These are phyloP conservation scores for Flueggea neowawraea DNA, from an alignment of 441 rosid genomes.

Conservation along the genomic window DNA sequence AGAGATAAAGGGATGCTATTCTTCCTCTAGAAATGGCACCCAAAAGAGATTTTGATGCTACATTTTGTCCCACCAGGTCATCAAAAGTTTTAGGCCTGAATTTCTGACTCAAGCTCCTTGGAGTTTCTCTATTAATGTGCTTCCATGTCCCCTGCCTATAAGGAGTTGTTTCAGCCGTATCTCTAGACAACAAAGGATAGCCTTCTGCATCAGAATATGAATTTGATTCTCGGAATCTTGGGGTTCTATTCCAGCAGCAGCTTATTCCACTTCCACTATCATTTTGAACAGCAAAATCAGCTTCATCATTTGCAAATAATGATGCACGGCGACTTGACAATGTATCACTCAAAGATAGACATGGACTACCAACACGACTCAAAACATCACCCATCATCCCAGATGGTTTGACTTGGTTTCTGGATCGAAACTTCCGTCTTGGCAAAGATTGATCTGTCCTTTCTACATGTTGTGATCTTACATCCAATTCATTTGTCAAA, in stretches of 20 bases:
- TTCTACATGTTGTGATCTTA: constrained; percentile 31
- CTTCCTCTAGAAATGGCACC: constrained; percentile 71
- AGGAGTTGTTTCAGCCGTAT: constrained; percentile 23
- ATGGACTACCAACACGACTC: constrained; percentile 53
- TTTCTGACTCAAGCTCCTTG: constrained; percentile 70
- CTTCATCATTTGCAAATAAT: constrained; percentile 47
- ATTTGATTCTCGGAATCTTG: constrained; percentile 57
- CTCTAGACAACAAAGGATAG: constrained; percentile 50
- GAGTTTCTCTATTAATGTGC: constrained; percentile 32
- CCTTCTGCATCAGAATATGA: constrained; percentile 68
- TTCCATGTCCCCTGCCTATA: constrained; percentile 30
- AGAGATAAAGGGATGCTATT: constrained; percentile 67
- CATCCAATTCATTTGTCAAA: constrained; percentile 36
- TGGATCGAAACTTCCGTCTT: constrained; percentile 23
- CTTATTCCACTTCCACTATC: constrained; percentile 63
- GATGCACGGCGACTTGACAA: constrained; percentile 42
- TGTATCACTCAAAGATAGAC: constrained; percentile 41
- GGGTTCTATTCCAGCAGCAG: constrained; percentile 87
- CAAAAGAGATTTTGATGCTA: constrained; percentile 64
- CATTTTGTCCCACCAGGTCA: constrained; percentile 87
- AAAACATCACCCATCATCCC: constrained; percentile 46
- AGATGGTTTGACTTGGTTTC: constrained; percentile 24
- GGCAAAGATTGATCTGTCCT: constrained; percentile 15
- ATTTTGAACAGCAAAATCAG: constrained; percentile 31
- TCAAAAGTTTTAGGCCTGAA: constrained; percentile 67